These are phyloP conservation scores for Aspergillus biplanus DNA, from an alignment of 495 filamentous ascomycete species.

Conservation along the genomic window DNA sequence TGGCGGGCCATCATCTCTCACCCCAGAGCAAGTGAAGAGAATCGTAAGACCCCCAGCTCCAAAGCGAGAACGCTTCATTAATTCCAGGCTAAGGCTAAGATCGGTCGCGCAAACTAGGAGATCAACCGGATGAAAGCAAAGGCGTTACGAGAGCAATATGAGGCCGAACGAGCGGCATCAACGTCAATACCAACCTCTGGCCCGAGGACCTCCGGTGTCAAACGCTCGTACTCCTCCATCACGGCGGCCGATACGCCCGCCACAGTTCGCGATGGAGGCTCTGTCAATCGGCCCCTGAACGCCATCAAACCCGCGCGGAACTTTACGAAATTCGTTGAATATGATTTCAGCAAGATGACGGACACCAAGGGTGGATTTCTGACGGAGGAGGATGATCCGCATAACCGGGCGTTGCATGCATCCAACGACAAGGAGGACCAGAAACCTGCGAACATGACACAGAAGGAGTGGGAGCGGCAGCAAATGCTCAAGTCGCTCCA, in stretches of 20 bases:
- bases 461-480: constrained; percentile 88
- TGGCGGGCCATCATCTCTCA: constrained; percentile 53
- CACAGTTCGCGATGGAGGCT: constrained; percentile 68
- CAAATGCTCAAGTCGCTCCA: constrained; percentile 70
- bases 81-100: constrained; percentile 15
- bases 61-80: not conserved
- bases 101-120: constrained; percentile 60
- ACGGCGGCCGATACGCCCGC: constrained; percentile 60
- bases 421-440: constrained; percentile 56
- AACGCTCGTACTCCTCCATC: constrained; percentile 66
- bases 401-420: constrained; percentile 74
- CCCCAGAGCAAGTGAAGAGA: constrained; percentile 72
- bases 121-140: constrained; percentile 90
- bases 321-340: constrained; percentile 92
- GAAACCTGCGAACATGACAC: constrained; percentile 85
- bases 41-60: constrained; percentile 55
- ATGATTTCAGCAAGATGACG: constrained; percentile 96
- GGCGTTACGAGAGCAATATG: constrained; percentile 73
- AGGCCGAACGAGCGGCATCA: constrained; percentile 53
- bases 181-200: constrained; percentile 22
- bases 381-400: constrained; percentile 83
- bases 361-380: constrained; percentile 97
- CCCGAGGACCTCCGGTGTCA: constrained; percentile 48
- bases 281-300: constrained; percentile 48
- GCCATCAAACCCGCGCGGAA: constrained; percentile 74